Evolutionary conservation across 1,139 yeast species (phyloP), one percentile per base, ranked within the genome.

Genomic region (Geotrichum cucujoidarum): DNA sequence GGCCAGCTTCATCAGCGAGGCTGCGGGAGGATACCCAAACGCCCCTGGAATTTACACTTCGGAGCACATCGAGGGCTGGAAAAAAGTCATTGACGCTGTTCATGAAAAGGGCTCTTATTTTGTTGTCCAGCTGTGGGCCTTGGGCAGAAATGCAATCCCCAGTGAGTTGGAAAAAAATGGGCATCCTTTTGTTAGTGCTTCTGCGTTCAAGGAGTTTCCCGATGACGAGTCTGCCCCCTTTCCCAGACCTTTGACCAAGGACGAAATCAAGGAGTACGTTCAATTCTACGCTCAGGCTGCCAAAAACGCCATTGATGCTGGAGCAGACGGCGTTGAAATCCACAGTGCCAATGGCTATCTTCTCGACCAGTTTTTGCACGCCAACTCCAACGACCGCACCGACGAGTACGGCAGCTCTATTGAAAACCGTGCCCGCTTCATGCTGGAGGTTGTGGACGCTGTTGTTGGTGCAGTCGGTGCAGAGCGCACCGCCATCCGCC

Each of bases 291-390:
- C 66, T 1, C 52, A 57, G 4, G 78, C 78, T 8, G 78, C 78
- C 21, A 66, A 65, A 54, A 68, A 69, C 45, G 74, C 80, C 1
- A 49, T 76, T 33, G 68, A 61, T 7, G 81, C 82, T 2, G 87
- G 87, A 10, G 80, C 81, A 51, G 90, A 83, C 61, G 80, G 80
- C 57, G 75, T 83, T 32, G 87, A 83, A 64, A 61, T 83, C 48
- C 90, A 83, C 60, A 69, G 70, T 45, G 90, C 88, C 14, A 80
- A 83, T 64, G 88, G 88, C 11, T 81, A 78, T 63, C 65, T 81
- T 49, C 56, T 80, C 45, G 58, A 58, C 49, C 80, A 77, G 60
- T 82, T 83, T 59, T 59, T 81, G 43, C 74, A 73, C 52, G 71
- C 69, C 29, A 58, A 63, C 38, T 63, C 78, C 39, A 83, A 83